A percentile compares a stretch with the other conserved stretches of the same genome.
phyloP scores from a whole-genome alignment of 179 eudicot genomes.

The Carnegiea gigantea region DNA sequence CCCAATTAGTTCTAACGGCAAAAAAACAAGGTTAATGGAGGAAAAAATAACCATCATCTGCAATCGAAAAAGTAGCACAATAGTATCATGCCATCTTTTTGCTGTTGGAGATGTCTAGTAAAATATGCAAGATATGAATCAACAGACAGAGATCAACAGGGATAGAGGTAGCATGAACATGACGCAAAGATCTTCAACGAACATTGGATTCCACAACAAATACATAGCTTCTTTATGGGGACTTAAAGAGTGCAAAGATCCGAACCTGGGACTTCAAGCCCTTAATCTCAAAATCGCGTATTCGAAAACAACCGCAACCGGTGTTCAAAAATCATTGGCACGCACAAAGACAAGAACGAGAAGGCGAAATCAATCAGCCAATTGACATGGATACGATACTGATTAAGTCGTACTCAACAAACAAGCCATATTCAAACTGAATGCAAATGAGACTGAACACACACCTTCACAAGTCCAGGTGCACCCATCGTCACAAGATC shows the following conservation, averaged over 20 bases:
- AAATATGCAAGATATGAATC: conserved; percentile 1
- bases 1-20: neutral
- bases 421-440: conserved; percentile 18
- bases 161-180: neutral
- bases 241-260: conserved; percentile 26
- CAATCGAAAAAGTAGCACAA: neutral
- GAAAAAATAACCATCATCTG: neutral
- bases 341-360: conserved; percentile 21
- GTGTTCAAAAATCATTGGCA: conserved; percentile 32
- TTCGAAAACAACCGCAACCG: conserved; percentile 28
- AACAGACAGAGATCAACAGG: neutral
- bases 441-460: conserved; percentile 15
- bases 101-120: neutral
- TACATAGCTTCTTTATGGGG: conserved; percentile 9
- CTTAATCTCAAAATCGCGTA: conserved; percentile 35
- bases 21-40: neutral
- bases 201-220: neutral
- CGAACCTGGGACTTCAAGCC: conserved; percentile 42
- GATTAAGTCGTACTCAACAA: conserved; percentile 19
- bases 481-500: conserved; percentile 80
- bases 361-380: conserved; percentile 34
- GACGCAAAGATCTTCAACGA: neutral
- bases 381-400: neutral
- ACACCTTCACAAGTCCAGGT: conserved; percentile 82
- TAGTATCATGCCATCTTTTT: neutral